Percentiles rank a stretch among this genome's conserved stretches.
Evolutionary conservation across 257 asterid genomes (phyloP).

Genomic region (Fraxinus pennsylvanica): DNA sequence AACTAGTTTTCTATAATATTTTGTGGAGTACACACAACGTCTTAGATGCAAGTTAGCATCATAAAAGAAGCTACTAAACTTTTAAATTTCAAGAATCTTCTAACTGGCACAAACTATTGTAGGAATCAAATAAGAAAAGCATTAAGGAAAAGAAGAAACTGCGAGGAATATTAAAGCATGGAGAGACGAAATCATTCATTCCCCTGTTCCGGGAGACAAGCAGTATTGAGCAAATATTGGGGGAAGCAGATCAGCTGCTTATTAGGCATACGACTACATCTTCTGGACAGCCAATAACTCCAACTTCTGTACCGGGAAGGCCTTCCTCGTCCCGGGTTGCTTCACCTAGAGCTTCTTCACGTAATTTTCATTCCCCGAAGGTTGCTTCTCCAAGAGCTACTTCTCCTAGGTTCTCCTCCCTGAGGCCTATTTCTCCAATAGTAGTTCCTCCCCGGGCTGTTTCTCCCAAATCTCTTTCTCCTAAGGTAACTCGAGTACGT

Average conservation of each 20-base stretch:
- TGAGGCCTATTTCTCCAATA: constrained; percentile 1
- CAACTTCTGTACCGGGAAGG: constrained; percentile 34
- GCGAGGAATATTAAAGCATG: constrained; percentile 57
- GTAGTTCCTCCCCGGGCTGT: constrained; percentile 34
- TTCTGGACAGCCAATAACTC: constrained; percentile 43
- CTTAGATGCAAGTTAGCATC: not conserved
- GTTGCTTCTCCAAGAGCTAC: not conserved
- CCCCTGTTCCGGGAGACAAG: constrained; percentile 91
- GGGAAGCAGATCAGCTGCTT: constrained; percentile 82
- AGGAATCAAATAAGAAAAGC: constrained; percentile 67
- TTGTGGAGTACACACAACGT: not conserved
- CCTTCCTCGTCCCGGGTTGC: constrained; percentile 36
- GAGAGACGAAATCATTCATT: constrained; percentile 68
- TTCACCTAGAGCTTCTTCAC: constrained; percentile 6
- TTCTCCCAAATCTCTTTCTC: constrained; percentile 43
- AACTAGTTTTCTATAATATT: not conserved
- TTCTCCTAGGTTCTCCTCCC: constrained; percentile 27
- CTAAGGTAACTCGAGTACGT: constrained; percentile 33
- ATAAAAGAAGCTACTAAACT: not conserved
- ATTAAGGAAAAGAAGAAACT: constrained; percentile 80
- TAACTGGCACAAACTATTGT: constrained; percentile 6
- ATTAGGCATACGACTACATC: constrained; percentile 48
- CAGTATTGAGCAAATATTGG: constrained; percentile 90
- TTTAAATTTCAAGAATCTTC: not conserved
- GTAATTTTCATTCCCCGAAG: constrained; percentile 32